A percentile compares a stretch with the other conserved stretches of the same genome.
Evolutionary conservation across 169 alveolate species (phyloP).

Genomic region (Cryptosporidium sp.): DNA sequence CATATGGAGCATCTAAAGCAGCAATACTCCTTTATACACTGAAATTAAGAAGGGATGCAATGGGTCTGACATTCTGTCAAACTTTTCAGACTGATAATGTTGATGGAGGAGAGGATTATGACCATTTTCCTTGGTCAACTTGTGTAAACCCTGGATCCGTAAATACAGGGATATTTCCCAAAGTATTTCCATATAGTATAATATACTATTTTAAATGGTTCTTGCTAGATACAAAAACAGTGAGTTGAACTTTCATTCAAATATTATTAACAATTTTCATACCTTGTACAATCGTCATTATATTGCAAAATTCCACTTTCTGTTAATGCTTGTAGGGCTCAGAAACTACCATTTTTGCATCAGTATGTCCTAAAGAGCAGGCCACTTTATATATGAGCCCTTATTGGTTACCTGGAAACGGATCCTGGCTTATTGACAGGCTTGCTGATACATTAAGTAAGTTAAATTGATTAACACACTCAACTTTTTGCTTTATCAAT

Average conservation of each 20-base stretch:
- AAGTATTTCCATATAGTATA: slow-evolving; percentile 29
- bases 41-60: slow-evolving; percentile 55
- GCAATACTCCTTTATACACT: slow-evolving; percentile 61
- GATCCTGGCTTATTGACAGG: slow-evolving; percentile 53
- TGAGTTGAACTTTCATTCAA: background rate
- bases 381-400: slow-evolving; percentile 71
- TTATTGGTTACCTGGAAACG: slow-evolving; percentile 70
- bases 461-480: background rate
- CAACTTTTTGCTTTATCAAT: background rate
- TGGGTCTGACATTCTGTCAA: slow-evolving; percentile 45
- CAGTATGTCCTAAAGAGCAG: slow-evolving; percentile 57
- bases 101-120: background rate
- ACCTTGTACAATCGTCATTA: background rate
- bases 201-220: slow-evolving; percentile 18
- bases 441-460: slow-evolving; percentile 60
- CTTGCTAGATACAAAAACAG: slow-evolving; percentile 22
- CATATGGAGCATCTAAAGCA: slow-evolving; percentile 74
- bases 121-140: slow-evolving; percentile 59
- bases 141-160: slow-evolving; percentile 75
- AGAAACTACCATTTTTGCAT: slow-evolving; percentile 60
- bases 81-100: background rate
- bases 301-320: background rate
- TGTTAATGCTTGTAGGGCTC: slow-evolving; percentile 20
- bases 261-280: background rate
- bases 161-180: slow-evolving; percentile 20